These are phyloP conservation scores for Vitis rupestris DNA, from an alignment of 164 flowering plant species.

Conservation along the genomic window DNA sequence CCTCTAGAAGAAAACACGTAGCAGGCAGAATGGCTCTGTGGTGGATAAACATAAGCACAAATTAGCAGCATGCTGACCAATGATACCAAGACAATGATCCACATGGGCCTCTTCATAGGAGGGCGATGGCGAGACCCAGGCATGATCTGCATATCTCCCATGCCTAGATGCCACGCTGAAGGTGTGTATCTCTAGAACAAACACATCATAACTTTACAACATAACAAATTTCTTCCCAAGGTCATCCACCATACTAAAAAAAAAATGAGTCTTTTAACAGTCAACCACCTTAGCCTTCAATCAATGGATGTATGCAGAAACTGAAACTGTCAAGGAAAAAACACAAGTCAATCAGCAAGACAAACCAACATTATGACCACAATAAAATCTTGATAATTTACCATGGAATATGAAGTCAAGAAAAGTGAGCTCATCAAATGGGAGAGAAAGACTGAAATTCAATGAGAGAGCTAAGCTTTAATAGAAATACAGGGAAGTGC, in stretches of 20 bases:
- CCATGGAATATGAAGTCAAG: not conserved
- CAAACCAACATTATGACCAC: too few relatives aligned
- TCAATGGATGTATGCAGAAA: not conserved
- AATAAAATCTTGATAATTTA: too few relatives aligned
- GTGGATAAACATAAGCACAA: constrained; percentile 77
- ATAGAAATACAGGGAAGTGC: not conserved
- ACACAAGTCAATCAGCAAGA: too few relatives aligned
- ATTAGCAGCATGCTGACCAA: constrained; percentile 70
- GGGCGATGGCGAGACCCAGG: constrained; percentile 75
- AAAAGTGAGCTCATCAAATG: not conserved
- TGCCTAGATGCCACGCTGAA: constrained; percentile 65
- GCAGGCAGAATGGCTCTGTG: constrained; percentile 58
- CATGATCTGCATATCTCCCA: constrained; percentile 63
- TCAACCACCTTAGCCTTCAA: not conserved
- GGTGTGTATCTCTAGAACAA: constrained; percentile 53
- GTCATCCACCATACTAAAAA: not conserved
- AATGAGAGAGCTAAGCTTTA: not conserved
- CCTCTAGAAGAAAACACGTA: constrained; percentile 65
- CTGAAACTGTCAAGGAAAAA: too few relatives aligned
- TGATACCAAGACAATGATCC: constrained; percentile 80
- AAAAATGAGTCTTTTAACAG: not conserved
- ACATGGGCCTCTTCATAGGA: constrained; percentile 65
- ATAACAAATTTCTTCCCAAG: not conserved
- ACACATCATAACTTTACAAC: constrained; percentile 28
- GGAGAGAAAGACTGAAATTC: not conserved